Evolutionary conservation across 768 basidiomycete species (phyloP).

Genomic region (Calocybe gangraenosa): DNA sequence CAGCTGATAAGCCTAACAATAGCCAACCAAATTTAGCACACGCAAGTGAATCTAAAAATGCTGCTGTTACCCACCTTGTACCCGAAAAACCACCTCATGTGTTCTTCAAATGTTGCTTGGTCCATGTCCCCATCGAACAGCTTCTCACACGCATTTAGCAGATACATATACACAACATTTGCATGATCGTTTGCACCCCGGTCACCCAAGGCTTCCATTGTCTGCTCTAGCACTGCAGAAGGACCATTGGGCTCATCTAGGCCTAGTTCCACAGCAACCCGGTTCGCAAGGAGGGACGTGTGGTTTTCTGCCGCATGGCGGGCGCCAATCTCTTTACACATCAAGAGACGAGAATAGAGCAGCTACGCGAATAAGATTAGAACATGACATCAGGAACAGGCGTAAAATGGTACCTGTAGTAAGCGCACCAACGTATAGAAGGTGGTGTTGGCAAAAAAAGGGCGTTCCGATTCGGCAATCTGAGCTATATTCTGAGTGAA

Average conservation of each 20-base stretch:
- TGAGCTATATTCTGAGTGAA: slow-evolving; percentile 19
- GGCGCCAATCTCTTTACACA: slow-evolving; percentile 80
- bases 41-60: slow-evolving; percentile 8
- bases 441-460: slow-evolving; percentile 90
- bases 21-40: slow-evolving; percentile 13
- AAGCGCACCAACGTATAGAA: slow-evolving; percentile 89
- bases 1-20: slow-evolving; percentile 76
- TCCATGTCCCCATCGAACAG: slow-evolving; percentile 93
- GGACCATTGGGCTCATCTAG: slow-evolving; percentile 82
- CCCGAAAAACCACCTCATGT: slow-evolving; percentile 92
- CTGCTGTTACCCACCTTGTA: slow-evolving; percentile 55
- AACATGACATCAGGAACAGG: slow-evolving; percentile 3
- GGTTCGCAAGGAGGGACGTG: slow-evolving; percentile 66
- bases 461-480: slow-evolving; percentile 34
- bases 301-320: slow-evolving; percentile 66
- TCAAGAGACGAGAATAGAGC: slow-evolving; percentile 81
- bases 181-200: slow-evolving; percentile 40
- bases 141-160: slow-evolving; percentile 89
- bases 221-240: slow-evolving; percentile 62
- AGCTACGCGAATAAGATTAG: slow-evolving; percentile 42
- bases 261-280: slow-evolving; percentile 78
- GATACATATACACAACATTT: slow-evolving; percentile 82
- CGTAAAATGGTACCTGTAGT: slow-evolving; percentile 62
- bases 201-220: slow-evolving; percentile 56
- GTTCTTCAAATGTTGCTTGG: slow-evolving; percentile 89